Evolutionary conservation across 2,329 filamentous ascomycete genomes (phyloP), one percentile per base, ranked within the genome.

Genomic region (Diplodia corticola): DNA sequence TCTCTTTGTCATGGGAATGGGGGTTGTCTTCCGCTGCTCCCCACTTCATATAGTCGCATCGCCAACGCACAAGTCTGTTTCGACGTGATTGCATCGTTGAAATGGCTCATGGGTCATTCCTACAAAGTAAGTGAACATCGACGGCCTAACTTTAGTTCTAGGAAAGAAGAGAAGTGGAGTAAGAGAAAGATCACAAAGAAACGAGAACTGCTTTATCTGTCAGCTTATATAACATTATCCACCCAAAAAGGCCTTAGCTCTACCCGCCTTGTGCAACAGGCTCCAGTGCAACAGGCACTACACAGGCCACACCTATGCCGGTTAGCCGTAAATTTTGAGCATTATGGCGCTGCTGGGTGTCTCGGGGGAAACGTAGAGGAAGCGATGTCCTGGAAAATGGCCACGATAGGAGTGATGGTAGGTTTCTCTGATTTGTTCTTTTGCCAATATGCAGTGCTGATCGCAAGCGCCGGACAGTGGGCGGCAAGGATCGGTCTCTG

Each of bases 281-380:
- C 3, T 6, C 37, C 40, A n/a, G 40, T n/a, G 5, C 5, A 44
- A n/a, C 17, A 17, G 33, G 33, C 33, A 44, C 5, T 44, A 20
- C n/a, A n/a, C n/a, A n/a, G n/a, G n/a, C n/a, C n/a, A n/a, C n/a
- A 17, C 13, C 37, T 15, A 40, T 40, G 15, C 3, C 17, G 0
- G 5, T 17, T 6, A n/a, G 37, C 37, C 57, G 37, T 63, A 67
- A 28, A 57, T 59, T 4, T 51, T 50, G 15, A 67, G 57, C 6
- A 67, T 50, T 9, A 67, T 9, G 3, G 35, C 33, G 24, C 46
- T 22, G 48, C 63, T 49, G 2, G 55, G 55, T 13, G 26, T 37
- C 1, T 61, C 57, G 13, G 44, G 40, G 28, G 35, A 33, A n/a
- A 33, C 44, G n/a, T 33, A 7, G 40, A 44, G n/a, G 40, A 44